Evolutionary conservation across 1,284 basidiomycete species (phyloP).

Genomic region (Pyrrhoderma noxium): DNA sequence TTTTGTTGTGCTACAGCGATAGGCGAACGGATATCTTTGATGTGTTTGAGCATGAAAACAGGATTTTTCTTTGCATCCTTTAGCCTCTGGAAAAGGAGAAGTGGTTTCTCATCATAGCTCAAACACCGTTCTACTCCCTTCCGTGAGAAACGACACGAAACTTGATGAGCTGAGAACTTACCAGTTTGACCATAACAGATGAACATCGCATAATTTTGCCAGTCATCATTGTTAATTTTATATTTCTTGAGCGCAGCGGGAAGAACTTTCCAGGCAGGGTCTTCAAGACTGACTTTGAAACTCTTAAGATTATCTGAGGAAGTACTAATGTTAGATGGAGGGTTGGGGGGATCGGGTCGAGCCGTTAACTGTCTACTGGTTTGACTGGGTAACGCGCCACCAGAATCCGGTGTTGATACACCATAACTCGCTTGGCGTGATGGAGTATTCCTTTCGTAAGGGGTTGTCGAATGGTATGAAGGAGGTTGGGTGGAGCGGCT

Average conservation of each 20-base stretch:
- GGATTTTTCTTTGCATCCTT: slow-evolving; percentile 97
- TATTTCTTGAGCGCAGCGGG: slow-evolving; percentile 98
- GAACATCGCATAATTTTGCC: slow-evolving; percentile 98
- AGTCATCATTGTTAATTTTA: slow-evolving; percentile 97
- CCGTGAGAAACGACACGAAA: neutral
- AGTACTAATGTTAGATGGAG: slow-evolving; percentile 19
- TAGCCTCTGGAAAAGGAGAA: slow-evolving; percentile 93
- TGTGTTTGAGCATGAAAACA: slow-evolving; percentile 98
- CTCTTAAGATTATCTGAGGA: slow-evolving; percentile 76
- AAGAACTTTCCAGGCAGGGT: slow-evolving; percentile 96
- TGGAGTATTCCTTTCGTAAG: slow-evolving; percentile 21
- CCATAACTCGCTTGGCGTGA: slow-evolving; percentile 16
- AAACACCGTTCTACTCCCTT: slow-evolving; percentile 78
- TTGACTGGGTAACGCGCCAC: slow-evolving; percentile 20
- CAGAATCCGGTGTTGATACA: slow-evolving; percentile 17
- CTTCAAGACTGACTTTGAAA: slow-evolving; percentile 88
- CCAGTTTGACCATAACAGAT: slow-evolving; percentile 93
- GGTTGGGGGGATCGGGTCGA: slow-evolving; percentile 21
- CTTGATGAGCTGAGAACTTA: slow-evolving; percentile 26
- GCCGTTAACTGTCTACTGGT: slow-evolving; percentile 24
- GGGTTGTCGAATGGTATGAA: slow-evolving; percentile 20
- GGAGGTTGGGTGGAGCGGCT: slow-evolving; percentile 27
- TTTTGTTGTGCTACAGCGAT: slow-evolving; percentile 94
- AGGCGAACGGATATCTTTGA: slow-evolving; percentile 96
- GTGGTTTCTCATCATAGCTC: slow-evolving; percentile 95